Evolutionary conservation across 352 stramenopile species (phyloP).

Genomic region (Pythium inflatum): DNA sequence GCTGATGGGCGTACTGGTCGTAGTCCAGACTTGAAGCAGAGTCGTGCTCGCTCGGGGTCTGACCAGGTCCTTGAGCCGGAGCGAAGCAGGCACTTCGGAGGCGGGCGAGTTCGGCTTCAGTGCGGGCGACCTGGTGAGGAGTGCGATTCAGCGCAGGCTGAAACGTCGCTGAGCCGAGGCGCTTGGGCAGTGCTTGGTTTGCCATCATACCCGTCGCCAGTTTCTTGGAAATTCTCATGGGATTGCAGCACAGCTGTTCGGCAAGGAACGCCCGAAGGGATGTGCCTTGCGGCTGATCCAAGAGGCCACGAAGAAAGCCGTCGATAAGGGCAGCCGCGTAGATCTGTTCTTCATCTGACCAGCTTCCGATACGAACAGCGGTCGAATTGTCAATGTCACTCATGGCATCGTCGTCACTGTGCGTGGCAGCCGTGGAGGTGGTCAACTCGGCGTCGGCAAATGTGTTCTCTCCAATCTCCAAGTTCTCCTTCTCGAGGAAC

Average conservation of each 20-base stretch:
- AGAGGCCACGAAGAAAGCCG: conserved; percentile 81
- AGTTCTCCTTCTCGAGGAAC: conserved; percentile 33
- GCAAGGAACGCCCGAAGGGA: conserved; percentile 89
- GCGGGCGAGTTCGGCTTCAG: conserved; percentile 14
- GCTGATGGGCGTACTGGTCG: not conserved
- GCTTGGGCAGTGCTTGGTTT: conserved; percentile 29
- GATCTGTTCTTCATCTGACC: conserved; percentile 60
- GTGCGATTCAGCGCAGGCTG: conserved; percentile 14
- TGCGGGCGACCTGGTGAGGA: conserved; percentile 9
- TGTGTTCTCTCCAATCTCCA: conserved; percentile 1
- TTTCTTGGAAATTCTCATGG: conserved; percentile 96
- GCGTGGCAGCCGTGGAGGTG: not conserved
- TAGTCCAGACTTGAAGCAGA: not conserved
- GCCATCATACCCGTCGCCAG: conserved; percentile 55
- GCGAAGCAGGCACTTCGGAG: conserved; percentile 26
- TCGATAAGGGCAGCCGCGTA: conserved; percentile 86
- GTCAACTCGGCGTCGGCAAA: not conserved
- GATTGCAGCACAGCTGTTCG: conserved; percentile 90
- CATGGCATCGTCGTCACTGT: conserved; percentile 12
- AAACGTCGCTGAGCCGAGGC: conserved; percentile 34
- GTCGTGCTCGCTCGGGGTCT: not conserved
- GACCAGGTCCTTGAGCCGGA: not conserved
- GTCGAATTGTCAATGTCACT: conserved; percentile 20
- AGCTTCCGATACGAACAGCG: conserved; percentile 33
- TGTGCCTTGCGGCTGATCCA: conserved; percentile 82